phyloP scores from a whole-genome alignment of 768 basidiomycete species.

The Cyathus striatus region DNA sequence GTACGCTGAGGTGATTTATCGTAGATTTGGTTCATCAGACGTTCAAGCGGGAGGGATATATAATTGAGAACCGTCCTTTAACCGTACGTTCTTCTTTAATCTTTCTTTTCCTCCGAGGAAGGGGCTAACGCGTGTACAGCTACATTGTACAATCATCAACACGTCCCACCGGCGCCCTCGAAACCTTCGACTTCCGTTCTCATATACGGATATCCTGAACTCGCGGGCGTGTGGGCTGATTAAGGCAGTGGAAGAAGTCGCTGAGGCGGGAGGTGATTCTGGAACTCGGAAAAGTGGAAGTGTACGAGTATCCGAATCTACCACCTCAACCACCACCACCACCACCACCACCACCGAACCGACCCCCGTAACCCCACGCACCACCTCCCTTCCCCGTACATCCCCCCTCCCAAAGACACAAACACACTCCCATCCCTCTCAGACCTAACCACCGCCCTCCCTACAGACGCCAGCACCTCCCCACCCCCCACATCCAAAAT shows the following conservation, averaged over 20 bases:
- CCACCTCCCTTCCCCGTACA: too few species aligned
- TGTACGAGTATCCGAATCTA: too few species aligned
- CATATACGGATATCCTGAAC: slow-evolving; percentile 29
- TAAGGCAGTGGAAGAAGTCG: too few species aligned
- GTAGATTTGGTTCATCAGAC: slow-evolving; percentile 24
- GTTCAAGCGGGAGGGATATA: slow-evolving; percentile 34
- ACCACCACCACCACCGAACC: too few species aligned
- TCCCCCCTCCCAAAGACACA: too few species aligned
- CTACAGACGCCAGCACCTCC: not conserved
- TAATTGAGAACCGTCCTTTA: slow-evolving; percentile 41
- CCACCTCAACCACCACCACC: too few species aligned
- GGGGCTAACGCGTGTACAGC: slow-evolving; percentile 14
- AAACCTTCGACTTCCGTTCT: slow-evolving; percentile 28
- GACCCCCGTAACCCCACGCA: too few species aligned
- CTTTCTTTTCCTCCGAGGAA: not conserved
- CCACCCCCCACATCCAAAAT: not conserved
- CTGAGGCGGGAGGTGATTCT: too few species aligned
- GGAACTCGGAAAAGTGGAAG: too few species aligned
- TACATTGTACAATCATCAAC: slow-evolving; percentile 50
- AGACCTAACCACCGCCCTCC: too few species aligned
- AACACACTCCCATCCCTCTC: too few species aligned
- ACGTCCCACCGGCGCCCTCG: slow-evolving; percentile 36
- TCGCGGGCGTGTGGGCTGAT: slow-evolving; percentile 7
- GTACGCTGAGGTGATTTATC: not conserved
- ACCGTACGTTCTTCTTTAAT: slow-evolving; percentile 28